These are phyloP conservation scores for Apostasia ramifera DNA, from an alignment of 106 monocot species.

Conservation along the genomic window DNA sequence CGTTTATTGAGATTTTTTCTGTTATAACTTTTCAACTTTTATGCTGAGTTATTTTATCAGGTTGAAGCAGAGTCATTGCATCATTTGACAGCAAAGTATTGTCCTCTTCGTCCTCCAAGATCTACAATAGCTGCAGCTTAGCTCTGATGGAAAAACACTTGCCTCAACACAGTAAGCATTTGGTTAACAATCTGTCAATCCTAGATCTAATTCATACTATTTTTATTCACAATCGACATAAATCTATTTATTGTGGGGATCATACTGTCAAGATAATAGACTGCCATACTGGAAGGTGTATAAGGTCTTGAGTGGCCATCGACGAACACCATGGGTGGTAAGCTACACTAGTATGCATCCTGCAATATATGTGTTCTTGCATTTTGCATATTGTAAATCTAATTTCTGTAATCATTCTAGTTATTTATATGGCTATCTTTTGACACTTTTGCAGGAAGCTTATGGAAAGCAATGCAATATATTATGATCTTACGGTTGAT, in stretches of 20 bases:
- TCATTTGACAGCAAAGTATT: conserved; percentile 85
- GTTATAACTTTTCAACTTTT: too few relatives aligned
- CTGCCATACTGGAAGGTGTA: conserved; percentile 75
- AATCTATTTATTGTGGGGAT: conserved; percentile 63
- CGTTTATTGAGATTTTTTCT: neutral
- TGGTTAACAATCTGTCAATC: neutral
- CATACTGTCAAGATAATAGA: conserved; percentile 97
- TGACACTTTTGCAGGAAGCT: too few relatives aligned
- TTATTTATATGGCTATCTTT: neutral
- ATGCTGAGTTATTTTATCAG: conserved; percentile 19
- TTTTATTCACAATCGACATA: neutral
- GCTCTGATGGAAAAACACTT: conserved; percentile 83
- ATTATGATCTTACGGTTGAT: neutral
- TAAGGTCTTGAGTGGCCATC: conserved; percentile 89
- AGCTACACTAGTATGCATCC: conserved; percentile 7
- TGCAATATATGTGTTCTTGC: neutral
- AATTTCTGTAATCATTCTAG: neutral
- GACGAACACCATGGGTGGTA: conserved; percentile 99
- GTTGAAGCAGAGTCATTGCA: conserved; percentile 82
- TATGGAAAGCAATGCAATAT: too few relatives aligned
- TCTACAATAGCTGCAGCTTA: conserved; percentile 99
- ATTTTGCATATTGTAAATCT: neutral
- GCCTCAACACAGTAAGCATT: conserved; percentile 93
- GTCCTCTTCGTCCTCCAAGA: conserved; percentile 88
- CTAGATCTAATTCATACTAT: neutral